Percentiles rank a stretch among this genome's conserved stretches.
phyloP scores from a whole-genome alignment of 208 protist genomes.

The Trypanosoma rangeli region DNA sequence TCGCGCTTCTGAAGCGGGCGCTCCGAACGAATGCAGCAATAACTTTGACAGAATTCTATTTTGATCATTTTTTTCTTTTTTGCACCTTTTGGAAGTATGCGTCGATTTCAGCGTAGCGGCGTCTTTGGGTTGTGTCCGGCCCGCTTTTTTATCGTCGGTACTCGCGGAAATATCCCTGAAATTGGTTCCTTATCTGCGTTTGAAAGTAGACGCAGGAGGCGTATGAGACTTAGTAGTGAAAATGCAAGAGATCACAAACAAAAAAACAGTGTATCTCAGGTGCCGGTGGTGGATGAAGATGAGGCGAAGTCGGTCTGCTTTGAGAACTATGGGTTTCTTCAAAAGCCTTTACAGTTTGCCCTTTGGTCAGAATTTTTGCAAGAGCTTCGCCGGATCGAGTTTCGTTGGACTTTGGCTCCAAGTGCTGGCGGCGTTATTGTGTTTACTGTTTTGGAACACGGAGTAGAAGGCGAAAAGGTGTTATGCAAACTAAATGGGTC shows the following conservation, averaged over 20 bases:
- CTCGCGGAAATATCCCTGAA: background rate
- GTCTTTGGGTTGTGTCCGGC: background rate
- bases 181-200: constrained; percentile 5
- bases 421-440: constrained; percentile 41
- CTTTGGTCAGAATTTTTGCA: constrained; percentile 66
- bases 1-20: no score
- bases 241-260: background rate
- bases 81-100: background rate
- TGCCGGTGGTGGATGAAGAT: constrained; percentile 29
- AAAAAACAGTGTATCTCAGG: background rate
- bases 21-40: no score
- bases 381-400: constrained; percentile 64
- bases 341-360: constrained; percentile 59
- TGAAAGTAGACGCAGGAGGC: constrained; percentile 17
- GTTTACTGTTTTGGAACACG: constrained; percentile 61
- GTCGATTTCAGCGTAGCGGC: background rate
- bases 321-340: constrained; percentile 73
- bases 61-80: background rate
- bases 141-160: constrained; percentile 6
- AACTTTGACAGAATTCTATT: no score
- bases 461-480: constrained; percentile 40
- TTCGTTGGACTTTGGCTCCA: constrained; percentile 59
- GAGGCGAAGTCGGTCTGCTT: constrained; percentile 59
- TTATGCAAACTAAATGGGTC: constrained; percentile 49
- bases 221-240: constrained; percentile 6